Evolutionary conservation across 2,329 filamentous ascomycete species (phyloP).

Genomic region (Neofusicoccum sp.): DNA sequence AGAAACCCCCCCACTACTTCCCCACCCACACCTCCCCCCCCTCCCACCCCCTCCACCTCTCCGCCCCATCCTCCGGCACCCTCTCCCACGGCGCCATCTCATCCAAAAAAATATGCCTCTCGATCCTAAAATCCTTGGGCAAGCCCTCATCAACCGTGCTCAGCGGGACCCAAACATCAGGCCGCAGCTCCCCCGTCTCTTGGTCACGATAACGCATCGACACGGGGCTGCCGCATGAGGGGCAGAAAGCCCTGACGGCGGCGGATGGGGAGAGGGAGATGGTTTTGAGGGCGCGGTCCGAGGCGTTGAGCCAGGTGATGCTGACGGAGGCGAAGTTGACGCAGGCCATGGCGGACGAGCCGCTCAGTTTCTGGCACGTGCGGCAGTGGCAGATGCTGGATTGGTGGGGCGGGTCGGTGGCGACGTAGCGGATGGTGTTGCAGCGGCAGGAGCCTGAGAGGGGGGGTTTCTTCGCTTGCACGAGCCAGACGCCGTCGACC

Average conservation of each 20-base stretch:
- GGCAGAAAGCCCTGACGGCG: slow-evolving; percentile 9
- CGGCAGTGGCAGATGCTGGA: slow-evolving; percentile 7
- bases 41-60: not conserved
- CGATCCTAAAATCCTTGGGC: slow-evolving; percentile 36
- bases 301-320: not conserved
- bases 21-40: not conserved
- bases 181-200: not conserved
- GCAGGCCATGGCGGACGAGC: not conserved
- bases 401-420: no score
- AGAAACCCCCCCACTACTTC: not conserved
- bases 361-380: slow-evolving; percentile 1
- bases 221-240: not conserved
- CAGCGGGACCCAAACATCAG: slow-evolving; percentile 20
- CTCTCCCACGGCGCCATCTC: slow-evolving; percentile 29
- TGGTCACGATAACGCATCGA: not conserved
- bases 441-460: slow-evolving; percentile 17
- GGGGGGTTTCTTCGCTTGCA: not conserved
- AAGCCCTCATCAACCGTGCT: slow-evolving; percentile 45
- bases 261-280: not conserved
- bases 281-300: not conserved
- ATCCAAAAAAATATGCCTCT: slow-evolving; percentile 49
- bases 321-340: not conserved
- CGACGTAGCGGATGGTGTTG: not conserved
- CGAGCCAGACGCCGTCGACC: slow-evolving; percentile 8
- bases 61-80: not conserved